A percentile compares a stretch with the other conserved stretches of the same genome.
phyloP scores from a whole-genome alignment of 495 filamentous ascomycete genomes.

The Apiosordaria backusii region DNA sequence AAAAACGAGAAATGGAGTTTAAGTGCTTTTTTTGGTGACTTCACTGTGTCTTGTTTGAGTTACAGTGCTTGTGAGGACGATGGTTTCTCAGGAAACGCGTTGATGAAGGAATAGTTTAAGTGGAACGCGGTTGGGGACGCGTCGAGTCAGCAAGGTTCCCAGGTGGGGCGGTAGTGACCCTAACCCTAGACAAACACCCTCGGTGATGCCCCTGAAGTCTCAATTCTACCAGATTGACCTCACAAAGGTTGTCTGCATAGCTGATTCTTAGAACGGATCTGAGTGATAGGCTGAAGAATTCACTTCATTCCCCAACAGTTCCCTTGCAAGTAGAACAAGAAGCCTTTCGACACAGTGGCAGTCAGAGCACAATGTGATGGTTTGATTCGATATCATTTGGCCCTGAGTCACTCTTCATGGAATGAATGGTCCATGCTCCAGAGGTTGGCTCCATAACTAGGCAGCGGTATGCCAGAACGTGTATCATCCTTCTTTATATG shows the following conservation, averaged over 20 bases:
- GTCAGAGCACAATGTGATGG: background rate
- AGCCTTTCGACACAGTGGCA: no score
- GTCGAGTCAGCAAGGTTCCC: background rate
- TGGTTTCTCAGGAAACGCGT: background rate
- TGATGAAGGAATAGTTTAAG: slow-evolving; percentile 12
- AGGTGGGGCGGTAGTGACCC: background rate
- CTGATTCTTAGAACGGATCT: no score
- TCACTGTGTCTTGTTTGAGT: background rate
- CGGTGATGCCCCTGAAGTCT: background rate
- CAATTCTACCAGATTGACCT: background rate
- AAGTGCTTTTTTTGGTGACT: background rate
- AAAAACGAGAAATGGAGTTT: no score
- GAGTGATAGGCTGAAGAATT: no score
- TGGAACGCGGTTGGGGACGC: slow-evolving; percentile 16
- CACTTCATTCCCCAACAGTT: no score
- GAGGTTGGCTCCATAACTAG: no score
- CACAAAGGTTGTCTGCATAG: no score
- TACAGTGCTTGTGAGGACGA: background rate
- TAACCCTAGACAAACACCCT: background rate
- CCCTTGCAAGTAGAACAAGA: no score
- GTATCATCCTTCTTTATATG: no score
- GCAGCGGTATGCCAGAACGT: no score
- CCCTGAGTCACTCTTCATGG: background rate
- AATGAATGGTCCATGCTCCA: background rate
- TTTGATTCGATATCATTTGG: background rate